Conservation (phyloP, 306 rosid species). For the Mucuna pruriens region DNA sequence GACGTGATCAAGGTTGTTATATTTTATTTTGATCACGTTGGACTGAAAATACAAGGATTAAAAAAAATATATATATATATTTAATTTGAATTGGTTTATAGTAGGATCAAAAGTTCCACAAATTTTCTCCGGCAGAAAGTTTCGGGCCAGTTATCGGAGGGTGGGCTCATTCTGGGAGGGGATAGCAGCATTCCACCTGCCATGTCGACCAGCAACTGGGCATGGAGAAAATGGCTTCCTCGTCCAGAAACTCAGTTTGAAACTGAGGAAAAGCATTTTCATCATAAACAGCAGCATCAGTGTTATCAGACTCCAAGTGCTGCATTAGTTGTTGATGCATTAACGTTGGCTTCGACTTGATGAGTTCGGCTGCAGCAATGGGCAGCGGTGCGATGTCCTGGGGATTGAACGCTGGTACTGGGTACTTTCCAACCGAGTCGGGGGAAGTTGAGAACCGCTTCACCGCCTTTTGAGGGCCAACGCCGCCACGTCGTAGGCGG, state of each 20-base stretch:
- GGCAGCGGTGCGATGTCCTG: conserved; percentile 81
- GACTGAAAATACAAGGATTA: too few relatives aligned
- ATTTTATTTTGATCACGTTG: too few relatives aligned
- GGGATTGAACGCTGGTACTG: conserved; percentile 60
- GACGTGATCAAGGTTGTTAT: too few relatives aligned
- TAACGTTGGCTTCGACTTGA: conserved; percentile 12
- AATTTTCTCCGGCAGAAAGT: conserved; percentile 48
- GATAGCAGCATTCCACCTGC: conserved; percentile 93
- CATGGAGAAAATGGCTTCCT: conserved; percentile 83
- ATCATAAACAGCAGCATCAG: too few relatives aligned
- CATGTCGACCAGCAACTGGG: conserved; percentile 85
- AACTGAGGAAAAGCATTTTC: neutral
- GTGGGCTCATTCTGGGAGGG: conserved; percentile 75
- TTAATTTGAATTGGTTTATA: too few relatives aligned
- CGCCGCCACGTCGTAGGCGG: conserved; percentile 87
- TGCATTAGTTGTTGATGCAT: neutral
- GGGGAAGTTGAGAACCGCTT: conserved; percentile 82
- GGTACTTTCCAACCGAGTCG: conserved; percentile 36
- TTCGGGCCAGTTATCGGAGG: conserved; percentile 52
- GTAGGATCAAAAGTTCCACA: conserved; percentile 65
- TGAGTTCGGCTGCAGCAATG: conserved; percentile 51
- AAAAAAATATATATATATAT: too few relatives aligned
- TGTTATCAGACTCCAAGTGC: neutral
- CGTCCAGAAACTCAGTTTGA: conserved; percentile 63
- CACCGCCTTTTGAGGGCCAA: conserved; percentile 73